Evolutionary conservation across 768 basidiomycete genomes (phyloP), one percentile per base, ranked within the genome.

Genomic region (Rhodotorula toruloides): DNA sequence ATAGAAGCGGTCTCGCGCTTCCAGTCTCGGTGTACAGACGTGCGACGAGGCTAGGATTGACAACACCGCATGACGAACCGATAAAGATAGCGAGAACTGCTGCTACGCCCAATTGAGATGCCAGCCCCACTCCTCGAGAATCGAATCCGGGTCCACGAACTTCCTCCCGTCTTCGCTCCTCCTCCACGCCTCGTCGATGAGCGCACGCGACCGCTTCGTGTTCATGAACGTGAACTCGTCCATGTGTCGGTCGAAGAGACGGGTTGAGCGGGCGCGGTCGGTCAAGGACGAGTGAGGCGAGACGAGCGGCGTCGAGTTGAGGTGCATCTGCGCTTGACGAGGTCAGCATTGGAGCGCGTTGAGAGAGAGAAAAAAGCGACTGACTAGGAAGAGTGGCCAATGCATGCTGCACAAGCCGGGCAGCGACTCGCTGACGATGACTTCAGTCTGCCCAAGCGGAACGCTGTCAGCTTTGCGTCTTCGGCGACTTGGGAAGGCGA

Each of bases 81-180:
- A n/a, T n/a, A n/a, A n/a, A n/a, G n/a, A n/a, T n/a, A n/a, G n/a
- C n/a, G n/a, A n/a, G 40, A 40, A 10, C 19, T 40, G 48, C 29
- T 19, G 14, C 39, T 40, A 60, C 31, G 64, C 64, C 6, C 4
- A 66, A 32, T 61, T 66, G 37, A 61, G 48, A 10, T 42, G 13
- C 65, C 65, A 66, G 3, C 36, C 36, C 65, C 65, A 66, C 27
- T 61, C 58, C 19, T 29, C 47, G 9, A 66, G 40, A 32, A 66
- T 50, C 11, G 2, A 39, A 29, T 66, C 65, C 4, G 58, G 47
- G 34, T 66, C 54, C 42, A 66, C 59, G 21, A 50, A 66, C 8
- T 29, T 3, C 40, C 22, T 43, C n/a, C 65, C 65, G 8, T 55
- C 58, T 10, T 37, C n/a, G 4, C 40, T 44, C 48, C 65, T 42